Evolutionary conservation across 2,329 filamentous ascomycete species (phyloP).

Genomic region (Colletotrichum higginsianum): DNA sequence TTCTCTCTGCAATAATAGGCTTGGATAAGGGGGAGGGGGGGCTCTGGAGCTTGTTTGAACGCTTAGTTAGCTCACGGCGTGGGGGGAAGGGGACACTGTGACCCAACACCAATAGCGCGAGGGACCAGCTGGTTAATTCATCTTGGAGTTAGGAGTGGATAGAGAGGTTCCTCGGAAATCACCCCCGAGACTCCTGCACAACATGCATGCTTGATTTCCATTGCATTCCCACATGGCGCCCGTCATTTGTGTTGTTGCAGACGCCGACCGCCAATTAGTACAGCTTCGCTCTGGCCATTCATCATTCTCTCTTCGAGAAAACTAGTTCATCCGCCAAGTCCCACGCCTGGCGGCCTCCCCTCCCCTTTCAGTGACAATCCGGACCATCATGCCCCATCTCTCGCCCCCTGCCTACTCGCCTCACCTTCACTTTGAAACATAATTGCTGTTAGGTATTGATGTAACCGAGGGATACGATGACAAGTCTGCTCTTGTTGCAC

Average conservation of each 20-base stretch:
- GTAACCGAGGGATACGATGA: slow-evolving; percentile 39
- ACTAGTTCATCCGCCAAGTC: neutral
- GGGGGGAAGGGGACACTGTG: slow-evolving; percentile 13
- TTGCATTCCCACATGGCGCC: neutral
- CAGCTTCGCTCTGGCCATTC: neutral
- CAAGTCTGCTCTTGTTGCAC: slow-evolving; percentile 35
- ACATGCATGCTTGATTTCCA: neutral
- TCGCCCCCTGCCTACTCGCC: neutral
- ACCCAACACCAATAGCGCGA: neutral
- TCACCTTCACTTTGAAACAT: slow-evolving; percentile 18
- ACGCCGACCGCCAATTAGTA: neutral
- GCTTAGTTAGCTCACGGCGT: slow-evolving; percentile 27
- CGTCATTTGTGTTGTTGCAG: neutral
- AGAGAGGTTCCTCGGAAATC: too few species aligned
- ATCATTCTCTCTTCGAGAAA: neutral
- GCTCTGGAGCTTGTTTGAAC: slow-evolving; percentile 38
- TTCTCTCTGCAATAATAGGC: slow-evolving; percentile 38
- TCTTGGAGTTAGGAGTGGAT: neutral
- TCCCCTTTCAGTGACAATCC: neutral
- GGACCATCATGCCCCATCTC: neutral
- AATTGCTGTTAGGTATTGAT: slow-evolving; percentile 43
- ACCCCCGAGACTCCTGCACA: neutral
- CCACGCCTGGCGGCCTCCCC: neutral
- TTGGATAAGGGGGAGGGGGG: slow-evolving; percentile 13
- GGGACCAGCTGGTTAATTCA: neutral